Percentiles rank a stretch among this genome's conserved stretches.
Conservation (phyloP, 352 stramenopile genomes). For the Thalassiosira sp. region DNA sequence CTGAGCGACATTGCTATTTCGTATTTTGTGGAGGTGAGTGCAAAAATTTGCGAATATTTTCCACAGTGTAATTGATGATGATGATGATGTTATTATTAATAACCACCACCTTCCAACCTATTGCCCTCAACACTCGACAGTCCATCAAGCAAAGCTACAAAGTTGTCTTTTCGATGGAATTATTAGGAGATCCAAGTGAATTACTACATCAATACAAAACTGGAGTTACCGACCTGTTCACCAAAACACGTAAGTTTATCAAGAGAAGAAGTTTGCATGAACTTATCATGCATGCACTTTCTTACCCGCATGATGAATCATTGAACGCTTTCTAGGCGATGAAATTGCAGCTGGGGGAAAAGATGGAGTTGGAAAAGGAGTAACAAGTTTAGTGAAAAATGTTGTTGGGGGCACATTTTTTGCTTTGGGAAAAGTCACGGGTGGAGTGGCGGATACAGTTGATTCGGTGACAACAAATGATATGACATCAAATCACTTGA, state of each 20-base stretch:
- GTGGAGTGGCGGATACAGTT: constrained; percentile 40
- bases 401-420: constrained; percentile 58
- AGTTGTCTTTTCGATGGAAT: constrained; percentile 61
- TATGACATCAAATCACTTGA: constrained; percentile 51
- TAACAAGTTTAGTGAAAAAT: constrained; percentile 48
- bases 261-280: background rate
- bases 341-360: constrained; percentile 57
- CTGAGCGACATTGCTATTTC: constrained; percentile 45
- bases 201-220: constrained; percentile 58
- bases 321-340: constrained; percentile 21
- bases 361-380: constrained; percentile 59
- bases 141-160: too few species aligned
- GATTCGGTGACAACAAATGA: constrained; percentile 45
- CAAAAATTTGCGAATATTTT: too few species aligned
- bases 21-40: too few species aligned
- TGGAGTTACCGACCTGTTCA: constrained; percentile 49
- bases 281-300: constrained; percentile 4
- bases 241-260: constrained; percentile 40
- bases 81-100: too few species aligned
- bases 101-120: too few species aligned
- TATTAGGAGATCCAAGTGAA: constrained; percentile 57
- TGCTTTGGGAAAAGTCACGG: constrained; percentile 49
- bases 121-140: too few species aligned
- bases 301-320: too few species aligned
- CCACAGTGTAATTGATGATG: too few species aligned